phyloP scores from a whole-genome alignment of 2,329 filamentous ascomycete genomes.

The Trichothecium roseum region DNA sequence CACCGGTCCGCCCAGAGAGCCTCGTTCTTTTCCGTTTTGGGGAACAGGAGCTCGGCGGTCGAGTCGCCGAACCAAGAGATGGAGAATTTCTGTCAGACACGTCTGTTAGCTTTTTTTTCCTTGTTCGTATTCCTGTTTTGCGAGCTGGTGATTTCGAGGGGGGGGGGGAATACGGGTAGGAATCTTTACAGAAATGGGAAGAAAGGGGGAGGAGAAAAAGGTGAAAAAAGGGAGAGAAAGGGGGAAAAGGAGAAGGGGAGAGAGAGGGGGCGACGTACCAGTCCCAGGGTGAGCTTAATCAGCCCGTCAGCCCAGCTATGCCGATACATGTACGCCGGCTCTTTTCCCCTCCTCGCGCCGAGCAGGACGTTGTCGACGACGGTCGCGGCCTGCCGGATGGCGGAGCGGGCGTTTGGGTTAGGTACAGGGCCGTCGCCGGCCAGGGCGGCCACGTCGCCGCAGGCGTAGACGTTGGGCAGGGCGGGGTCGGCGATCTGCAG shows the following conservation, averaged over 20 bases:
- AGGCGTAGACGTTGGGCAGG: slow-evolving; percentile 45
- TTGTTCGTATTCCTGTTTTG: too few species aligned
- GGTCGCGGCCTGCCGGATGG: slow-evolving; percentile 39
- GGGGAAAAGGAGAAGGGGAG: too few species aligned
- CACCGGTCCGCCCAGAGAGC: slow-evolving; percentile 30
- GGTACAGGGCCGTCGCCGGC: slow-evolving; percentile 34
- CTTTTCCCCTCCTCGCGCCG: slow-evolving; percentile 27
- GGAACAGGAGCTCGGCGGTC: slow-evolving; percentile 30
- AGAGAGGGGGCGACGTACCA: too few species aligned
- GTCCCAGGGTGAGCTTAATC: slow-evolving; percentile 43
- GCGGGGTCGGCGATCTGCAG: slow-evolving; percentile 42
- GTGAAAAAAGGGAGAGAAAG: too few species aligned
- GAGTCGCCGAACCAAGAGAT: slow-evolving; percentile 32
- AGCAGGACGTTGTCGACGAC: slow-evolving; percentile 45
- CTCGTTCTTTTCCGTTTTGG: slow-evolving; percentile 28
- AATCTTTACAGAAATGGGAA: too few species aligned
- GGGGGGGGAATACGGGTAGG: too few species aligned
- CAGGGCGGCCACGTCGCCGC: slow-evolving; percentile 57
- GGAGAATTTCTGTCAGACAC: slow-evolving; percentile 27
- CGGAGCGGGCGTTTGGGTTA: slow-evolving; percentile 43
- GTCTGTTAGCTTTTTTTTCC: neutral
- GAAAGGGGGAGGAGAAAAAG: too few species aligned
- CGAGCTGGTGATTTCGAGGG: too few species aligned
- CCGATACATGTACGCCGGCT: slow-evolving; percentile 26
- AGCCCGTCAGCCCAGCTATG: slow-evolving; percentile 34